Base-by-base conservation (phyloP, 306 rosid species). In the Begonia loranthoides region DNA sequence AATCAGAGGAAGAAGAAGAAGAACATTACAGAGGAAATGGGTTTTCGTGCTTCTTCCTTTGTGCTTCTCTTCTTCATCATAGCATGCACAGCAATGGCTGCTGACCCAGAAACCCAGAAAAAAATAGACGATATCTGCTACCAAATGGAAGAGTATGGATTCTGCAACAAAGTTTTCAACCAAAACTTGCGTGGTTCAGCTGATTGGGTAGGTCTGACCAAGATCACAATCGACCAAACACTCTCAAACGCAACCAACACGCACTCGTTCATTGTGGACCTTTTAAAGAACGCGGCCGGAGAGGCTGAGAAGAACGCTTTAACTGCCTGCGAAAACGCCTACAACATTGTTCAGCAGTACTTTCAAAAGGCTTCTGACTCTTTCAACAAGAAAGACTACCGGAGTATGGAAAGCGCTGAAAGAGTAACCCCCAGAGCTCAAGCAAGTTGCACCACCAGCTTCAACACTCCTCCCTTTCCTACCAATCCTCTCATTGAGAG, bases 91-190 rank as follows among this genome's bases (percentile, higher is more conserved):
- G 7, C 47, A 13, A 10, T 43, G 13, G 47, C 15, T 43, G 15
- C 47, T 12, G 47, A 43, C 47, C 47, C 47, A 0, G 47, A 11
- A n/a, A 43, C 47, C 47, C 15, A 43, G 15, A 43, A 43, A 12
- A 10, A 10, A 41, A 74, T 74, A 13, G 41, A 69, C 12, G 22
- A 6, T n/a, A 19, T 74, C 0, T 69, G 75, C 49, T 45, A 17
- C 4, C 33, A 47, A 19, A 50, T 52, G 33, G 66, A 73, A 28
- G 60, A 65, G n/a, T 65, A 28, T 2, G 69, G 63, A 9, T 73
- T 57, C 2, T 73, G 75, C 60, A 56, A 15, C 47, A 50, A 53
- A 44, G 51, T 49, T 1, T 73, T 65, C 54, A 17, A 57, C 28
- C 9, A 48, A 10, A 48, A 67, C 51, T 7, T 63, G 10, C 41